These are phyloP conservation scores for Aspergillus sp. DNA, from an alignment of 2,329 filamentous ascomycete species.

Conservation along the genomic window DNA sequence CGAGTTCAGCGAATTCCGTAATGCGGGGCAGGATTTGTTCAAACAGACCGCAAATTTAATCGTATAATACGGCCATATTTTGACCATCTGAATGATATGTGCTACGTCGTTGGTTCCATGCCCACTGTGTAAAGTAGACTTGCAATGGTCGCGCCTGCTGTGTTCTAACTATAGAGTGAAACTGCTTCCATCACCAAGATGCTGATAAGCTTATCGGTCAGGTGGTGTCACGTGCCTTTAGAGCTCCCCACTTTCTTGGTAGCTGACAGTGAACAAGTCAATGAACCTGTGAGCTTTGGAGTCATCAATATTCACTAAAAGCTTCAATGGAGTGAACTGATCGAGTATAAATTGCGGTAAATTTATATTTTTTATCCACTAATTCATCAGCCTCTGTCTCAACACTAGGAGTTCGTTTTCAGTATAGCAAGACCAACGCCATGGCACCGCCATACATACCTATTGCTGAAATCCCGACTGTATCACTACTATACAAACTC, in stretches of 20 bases:
- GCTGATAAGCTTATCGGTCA: not conserved
- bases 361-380: not conserved
- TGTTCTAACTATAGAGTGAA: not conserved
- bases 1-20: not conserved
- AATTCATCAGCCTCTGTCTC: not conserved
- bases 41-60: not conserved
- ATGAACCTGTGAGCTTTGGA: no score
- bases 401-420: not conserved
- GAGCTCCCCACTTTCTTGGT: not conserved
- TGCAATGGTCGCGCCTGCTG: no score
- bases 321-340: not conserved
- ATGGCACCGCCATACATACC: constrained; percentile 24
- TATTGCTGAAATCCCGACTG: constrained; percentile 39
- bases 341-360: not conserved
- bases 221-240: not conserved
- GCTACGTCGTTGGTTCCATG: no score
- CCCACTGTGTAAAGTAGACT: no score
- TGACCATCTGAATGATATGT: not conserved
- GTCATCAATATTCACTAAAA: not conserved
- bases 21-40: not conserved
- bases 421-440: not conserved
- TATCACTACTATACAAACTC: constrained; percentile 64
- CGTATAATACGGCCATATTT: not conserved
- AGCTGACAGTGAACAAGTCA: not conserved
- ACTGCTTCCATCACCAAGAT: no score